Base-by-base conservation (phyloP, 192 early-diverging fungal species). In the Gigaspora rosea region DNA sequence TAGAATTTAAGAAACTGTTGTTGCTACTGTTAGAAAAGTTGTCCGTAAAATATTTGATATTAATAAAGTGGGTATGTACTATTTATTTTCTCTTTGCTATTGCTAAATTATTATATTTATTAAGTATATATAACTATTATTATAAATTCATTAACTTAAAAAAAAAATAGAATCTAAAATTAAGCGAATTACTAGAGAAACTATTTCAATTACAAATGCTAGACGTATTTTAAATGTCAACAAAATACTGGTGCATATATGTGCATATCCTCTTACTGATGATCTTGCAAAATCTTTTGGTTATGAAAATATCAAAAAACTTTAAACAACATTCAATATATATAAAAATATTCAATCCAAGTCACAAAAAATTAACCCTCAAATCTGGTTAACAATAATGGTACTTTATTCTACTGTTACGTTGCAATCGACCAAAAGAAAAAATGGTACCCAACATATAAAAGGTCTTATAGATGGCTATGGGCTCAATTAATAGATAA, bases 1-100 rank as follows among this genome's bases (percentile, higher is more conserved):
- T 75, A 10, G 61, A 75, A n/a, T 75, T 15, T 61, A 75, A 75
- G 73, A 75, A 32, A 36, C 46, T 27, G 56, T 75, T 4, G n/a
- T 75, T 35, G 35, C 46, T 3, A 36, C 33, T 20, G 73, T 46
- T 8, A 64, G 73, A 64, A 64, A 75, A 33, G 4, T 59, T 16
- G 48, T 75, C 16, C 58, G 73, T 32, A 18, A 61, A 32, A 41
- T 46, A 64, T 75, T 27, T 27, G 27, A 27, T 27, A 27, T 27
- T 27, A 27, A 0, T 27, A 1, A 27, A 27, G 1, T 1, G 41
- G n/a, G 73, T 75, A 75, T 48, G 61, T 75, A 73, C 20, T 27
- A 27, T 27, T 70, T 48, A 27, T 27, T 27, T 27, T 8, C 9
- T 27, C 10, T 18, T 41, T 67, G 2, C 18, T 57, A 22, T 32